Evolutionary conservation across 345 rosid genomes (phyloP).

Genomic region (Schrenkiella parvula): DNA sequence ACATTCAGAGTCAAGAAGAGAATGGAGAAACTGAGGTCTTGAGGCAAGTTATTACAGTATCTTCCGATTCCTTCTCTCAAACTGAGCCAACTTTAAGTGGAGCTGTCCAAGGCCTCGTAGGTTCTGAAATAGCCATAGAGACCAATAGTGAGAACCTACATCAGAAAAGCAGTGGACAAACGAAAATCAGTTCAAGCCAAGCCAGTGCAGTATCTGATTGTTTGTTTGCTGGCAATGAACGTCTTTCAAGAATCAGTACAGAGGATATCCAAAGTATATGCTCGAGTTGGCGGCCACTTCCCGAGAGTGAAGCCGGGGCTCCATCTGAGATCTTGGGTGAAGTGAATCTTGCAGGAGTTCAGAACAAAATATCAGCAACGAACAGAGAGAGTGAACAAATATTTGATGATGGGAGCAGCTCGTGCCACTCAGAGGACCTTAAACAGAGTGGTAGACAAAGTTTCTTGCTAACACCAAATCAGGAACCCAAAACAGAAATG

Average conservation of each 20-base stretch:
- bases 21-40: constrained; percentile 12
- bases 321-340: constrained; percentile 13
- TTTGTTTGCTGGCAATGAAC: not conserved
- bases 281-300: constrained; percentile 2
- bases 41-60: not conserved
- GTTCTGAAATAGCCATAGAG: not conserved
- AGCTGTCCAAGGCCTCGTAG: not conserved
- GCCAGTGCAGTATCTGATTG: constrained; percentile 1
- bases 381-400: not conserved
- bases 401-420: constrained; percentile 9
- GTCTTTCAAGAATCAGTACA: not conserved
- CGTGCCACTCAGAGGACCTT: constrained; percentile 14
- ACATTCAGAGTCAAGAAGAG: not conserved
- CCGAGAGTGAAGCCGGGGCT: not conserved
- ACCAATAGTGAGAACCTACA: not conserved
- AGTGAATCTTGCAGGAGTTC: not conserved
- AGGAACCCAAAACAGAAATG: not conserved
- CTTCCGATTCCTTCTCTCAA: constrained; percentile 9
- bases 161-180: not conserved
- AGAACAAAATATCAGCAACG: not conserved
- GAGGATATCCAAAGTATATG: constrained; percentile 16
- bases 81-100: constrained; percentile 3
- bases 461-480: constrained; percentile 12
- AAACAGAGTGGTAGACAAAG: not conserved
- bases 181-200: constrained; percentile 10